A percentile compares a stretch with the other conserved stretches of the same genome.
Evolutionary conservation across 345 rosid species (phyloP).

Genomic region (Passiflora organensis): DNA sequence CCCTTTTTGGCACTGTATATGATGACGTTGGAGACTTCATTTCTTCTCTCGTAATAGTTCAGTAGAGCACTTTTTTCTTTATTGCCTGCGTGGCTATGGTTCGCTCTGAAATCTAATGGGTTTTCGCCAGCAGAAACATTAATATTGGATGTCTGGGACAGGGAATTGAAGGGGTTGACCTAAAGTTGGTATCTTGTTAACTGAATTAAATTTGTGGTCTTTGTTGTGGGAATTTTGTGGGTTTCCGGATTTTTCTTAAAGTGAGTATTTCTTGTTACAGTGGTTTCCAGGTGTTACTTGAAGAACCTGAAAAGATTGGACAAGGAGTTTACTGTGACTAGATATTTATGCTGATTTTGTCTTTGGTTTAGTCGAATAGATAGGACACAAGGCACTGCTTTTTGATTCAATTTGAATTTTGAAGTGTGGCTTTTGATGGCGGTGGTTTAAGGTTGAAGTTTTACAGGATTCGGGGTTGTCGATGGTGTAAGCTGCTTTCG

Average conservation of each 20-base stretch:
- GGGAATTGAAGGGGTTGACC: slow-evolving; percentile 34
- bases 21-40: slow-evolving; percentile 12
- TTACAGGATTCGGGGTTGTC: too few relatives aligned
- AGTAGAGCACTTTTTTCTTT: slow-evolving; percentile 24
- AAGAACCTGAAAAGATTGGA: background rate
- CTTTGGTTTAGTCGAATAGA: background rate
- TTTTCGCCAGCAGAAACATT: slow-evolving; percentile 10
- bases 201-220: slow-evolving; percentile 6
- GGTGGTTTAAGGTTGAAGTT: too few relatives aligned
- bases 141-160: slow-evolving; percentile 1
- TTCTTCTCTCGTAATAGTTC: background rate
- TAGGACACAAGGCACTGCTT: background rate
- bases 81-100: slow-evolving; percentile 30
- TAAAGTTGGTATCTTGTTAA: slow-evolving; percentile 20
- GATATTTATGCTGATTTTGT: slow-evolving; percentile 17
- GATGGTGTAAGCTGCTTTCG: background rate
- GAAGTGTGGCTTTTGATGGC: too few relatives aligned
- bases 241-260: slow-evolving; percentile 15
- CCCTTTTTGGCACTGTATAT: slow-evolving; percentile 17
- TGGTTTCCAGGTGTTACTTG: slow-evolving; percentile 16
- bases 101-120: slow-evolving; percentile 17
- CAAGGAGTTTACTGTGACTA: background rate
- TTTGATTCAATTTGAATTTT: slow-evolving; percentile 5
- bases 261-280: slow-evolving; percentile 25
- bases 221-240: slow-evolving; percentile 18